Conservation (phyloP, 495 filamentous ascomycete genomes). For the Letharia lupina region DNA sequence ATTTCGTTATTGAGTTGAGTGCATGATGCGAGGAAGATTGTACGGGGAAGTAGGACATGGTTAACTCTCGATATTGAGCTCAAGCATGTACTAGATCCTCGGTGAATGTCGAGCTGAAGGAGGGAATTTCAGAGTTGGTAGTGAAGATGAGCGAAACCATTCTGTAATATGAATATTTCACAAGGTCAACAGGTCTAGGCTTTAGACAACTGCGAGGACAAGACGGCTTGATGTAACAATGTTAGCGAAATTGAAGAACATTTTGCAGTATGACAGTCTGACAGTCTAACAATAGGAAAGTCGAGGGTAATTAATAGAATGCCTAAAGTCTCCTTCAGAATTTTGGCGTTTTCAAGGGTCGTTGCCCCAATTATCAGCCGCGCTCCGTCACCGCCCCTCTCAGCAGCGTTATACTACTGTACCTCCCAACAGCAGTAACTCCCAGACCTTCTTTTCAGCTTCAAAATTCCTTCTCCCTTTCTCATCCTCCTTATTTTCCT, state of each 20-base stretch:
- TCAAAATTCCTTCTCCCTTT: background rate
- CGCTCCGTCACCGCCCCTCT: slow-evolving; percentile 1
- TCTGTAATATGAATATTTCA: background rate
- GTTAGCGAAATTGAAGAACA: no score
- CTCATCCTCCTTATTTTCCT: background rate
- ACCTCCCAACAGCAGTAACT: background rate
- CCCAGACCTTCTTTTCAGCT: background rate
- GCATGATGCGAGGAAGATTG: background rate
- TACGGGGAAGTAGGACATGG: background rate
- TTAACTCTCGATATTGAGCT: background rate
- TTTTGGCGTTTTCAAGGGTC: background rate
- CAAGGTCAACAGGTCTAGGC: background rate
- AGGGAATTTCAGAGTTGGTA: background rate
- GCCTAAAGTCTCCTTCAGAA: no score
- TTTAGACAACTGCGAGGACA: background rate
- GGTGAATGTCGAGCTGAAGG: background rate
- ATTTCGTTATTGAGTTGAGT: background rate
- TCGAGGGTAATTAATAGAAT: background rate
- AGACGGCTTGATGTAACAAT: background rate
- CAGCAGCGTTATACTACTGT: background rate
- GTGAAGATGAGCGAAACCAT: background rate
- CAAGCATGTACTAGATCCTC: background rate
- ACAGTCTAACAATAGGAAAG: no score
- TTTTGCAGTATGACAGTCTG: no score
- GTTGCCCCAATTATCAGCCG: background rate